Evolutionary conservation across 2,329 filamentous ascomycete genomes (phyloP).

Genomic region (Metarhizium album): DNA sequence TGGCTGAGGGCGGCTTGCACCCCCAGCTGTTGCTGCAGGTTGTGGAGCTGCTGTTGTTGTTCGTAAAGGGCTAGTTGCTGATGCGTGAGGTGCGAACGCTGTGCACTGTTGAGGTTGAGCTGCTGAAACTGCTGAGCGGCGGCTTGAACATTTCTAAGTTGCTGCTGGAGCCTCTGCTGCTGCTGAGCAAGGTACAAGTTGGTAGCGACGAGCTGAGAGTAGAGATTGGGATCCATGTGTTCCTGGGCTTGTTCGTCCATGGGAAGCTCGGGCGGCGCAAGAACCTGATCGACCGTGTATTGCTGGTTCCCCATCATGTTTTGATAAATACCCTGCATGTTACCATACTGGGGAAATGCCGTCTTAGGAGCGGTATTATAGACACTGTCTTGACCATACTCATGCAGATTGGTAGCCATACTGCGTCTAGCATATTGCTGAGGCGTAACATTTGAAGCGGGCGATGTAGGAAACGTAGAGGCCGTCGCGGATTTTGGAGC

Average conservation of each 20-base stretch:
- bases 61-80: constrained; percentile 36
- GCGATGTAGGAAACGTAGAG: constrained; percentile 59
- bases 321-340: constrained; percentile 21
- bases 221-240: constrained; percentile 73
- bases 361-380: constrained; percentile 44
- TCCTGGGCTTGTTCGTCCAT: constrained; percentile 59
- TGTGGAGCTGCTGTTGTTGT: constrained; percentile 30
- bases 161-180: constrained; percentile 89
- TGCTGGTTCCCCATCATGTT: constrained; percentile 29
- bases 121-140: constrained; percentile 75
- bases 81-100: constrained; percentile 33
- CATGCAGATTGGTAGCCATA: constrained; percentile 33
- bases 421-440: constrained; percentile 34
- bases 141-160: constrained; percentile 73
- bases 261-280: constrained; percentile 73
- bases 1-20: constrained; percentile 32
- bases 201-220: constrained; percentile 81
- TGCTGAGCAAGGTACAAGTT: constrained; percentile 90
- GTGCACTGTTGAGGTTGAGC: constrained; percentile 48
- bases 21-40: constrained; percentile 29
- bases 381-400: constrained; percentile 29
- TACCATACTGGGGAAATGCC: constrained; percentile 39
- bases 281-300: constrained; percentile 78
- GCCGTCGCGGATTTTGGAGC: constrained; percentile 78
- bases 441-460: constrained; percentile 28